Evolutionary conservation across 257 asterid species (phyloP).

Genomic region (Verbena officinalis): DNA sequence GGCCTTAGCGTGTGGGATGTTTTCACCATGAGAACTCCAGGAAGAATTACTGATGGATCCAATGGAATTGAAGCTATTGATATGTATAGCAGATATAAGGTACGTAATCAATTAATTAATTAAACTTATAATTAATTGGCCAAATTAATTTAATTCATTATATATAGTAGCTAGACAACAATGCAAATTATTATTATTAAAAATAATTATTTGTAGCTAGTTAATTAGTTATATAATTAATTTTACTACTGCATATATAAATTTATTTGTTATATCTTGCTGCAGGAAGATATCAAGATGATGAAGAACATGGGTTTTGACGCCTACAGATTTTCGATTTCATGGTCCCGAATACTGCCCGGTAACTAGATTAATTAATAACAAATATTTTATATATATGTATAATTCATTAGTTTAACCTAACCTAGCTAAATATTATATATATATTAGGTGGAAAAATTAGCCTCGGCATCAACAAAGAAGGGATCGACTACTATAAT

Average conservation of each 20-base stretch:
- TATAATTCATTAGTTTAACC: not conserved
- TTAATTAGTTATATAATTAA: not conserved
- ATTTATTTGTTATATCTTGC: not conserved
- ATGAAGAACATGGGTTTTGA: slow-evolving; percentile 7
- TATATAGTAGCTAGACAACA: too few relatives aligned
- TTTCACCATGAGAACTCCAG: slow-evolving; percentile 27
- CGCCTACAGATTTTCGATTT: slow-evolving; percentile 4
- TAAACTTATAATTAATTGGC: too few relatives aligned
- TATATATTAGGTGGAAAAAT: not conserved
- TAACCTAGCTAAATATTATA: not conserved
- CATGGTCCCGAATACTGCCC: not conserved
- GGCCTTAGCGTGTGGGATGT: slow-evolving; percentile 46
- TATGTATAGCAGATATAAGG: slow-evolving; percentile 40
- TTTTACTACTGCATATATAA: not conserved
- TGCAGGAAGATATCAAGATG: slow-evolving; percentile 3
- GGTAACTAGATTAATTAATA: not conserved
- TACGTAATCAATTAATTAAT: too few relatives aligned
- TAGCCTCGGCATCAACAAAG: not conserved
- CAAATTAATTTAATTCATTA: too few relatives aligned
- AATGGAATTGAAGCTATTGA: slow-evolving; percentile 45
- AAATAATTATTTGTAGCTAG: too few relatives aligned
- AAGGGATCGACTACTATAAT: slow-evolving; percentile 2
- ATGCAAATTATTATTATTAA: too few relatives aligned
- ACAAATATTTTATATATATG: not conserved
- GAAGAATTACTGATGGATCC: slow-evolving; percentile 30